Percentiles rank a stretch among this genome's conserved stretches.
These are phyloP conservation scores for Calonectria honghensis DNA, from an alignment of 2,329 filamentous ascomycete genomes.

Conservation along the genomic window DNA sequence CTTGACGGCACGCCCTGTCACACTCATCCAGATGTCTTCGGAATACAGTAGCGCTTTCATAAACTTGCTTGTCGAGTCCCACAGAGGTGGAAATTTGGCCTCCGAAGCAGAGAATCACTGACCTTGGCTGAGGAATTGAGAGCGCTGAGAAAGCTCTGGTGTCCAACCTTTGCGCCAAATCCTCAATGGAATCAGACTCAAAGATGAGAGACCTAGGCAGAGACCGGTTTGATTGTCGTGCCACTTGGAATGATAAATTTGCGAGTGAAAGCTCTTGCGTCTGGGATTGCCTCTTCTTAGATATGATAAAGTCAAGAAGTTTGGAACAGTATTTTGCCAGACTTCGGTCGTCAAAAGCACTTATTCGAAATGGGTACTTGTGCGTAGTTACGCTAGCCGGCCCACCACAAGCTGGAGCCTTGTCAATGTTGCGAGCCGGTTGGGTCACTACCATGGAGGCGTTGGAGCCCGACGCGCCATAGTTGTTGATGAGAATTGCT, in stretches of 20 bases:
- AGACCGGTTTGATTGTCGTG: neutral
- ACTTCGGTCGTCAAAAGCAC: neutral
- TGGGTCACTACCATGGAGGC: slow-evolving; percentile 4
- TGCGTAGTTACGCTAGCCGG: too few species aligned
- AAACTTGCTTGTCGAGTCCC: neutral
- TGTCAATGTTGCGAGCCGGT: too few species aligned
- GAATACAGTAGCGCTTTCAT: neutral
- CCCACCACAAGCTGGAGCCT: neutral
- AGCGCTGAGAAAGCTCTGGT: too few species aligned
- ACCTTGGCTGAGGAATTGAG: neutral
- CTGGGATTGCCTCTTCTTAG: neutral
- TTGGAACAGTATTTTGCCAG: neutral
- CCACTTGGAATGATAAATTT: neutral
- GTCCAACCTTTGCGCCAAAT: neutral
- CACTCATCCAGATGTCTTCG: slow-evolving; percentile 3
- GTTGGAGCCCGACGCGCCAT: slow-evolving; percentile 57
- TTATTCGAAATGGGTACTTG: neutral
- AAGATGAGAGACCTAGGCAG: neutral
- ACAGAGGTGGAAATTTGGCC: slow-evolving; percentile 3
- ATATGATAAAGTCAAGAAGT: neutral
- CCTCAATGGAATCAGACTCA: neutral
- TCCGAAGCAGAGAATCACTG: slow-evolving; percentile 18
- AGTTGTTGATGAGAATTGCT: slow-evolving; percentile 59
- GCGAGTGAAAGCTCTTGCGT: neutral
- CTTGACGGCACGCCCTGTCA: neutral